Base-by-base conservation (phyloP, 345 rosid species). In the Camelina neglecta region DNA sequence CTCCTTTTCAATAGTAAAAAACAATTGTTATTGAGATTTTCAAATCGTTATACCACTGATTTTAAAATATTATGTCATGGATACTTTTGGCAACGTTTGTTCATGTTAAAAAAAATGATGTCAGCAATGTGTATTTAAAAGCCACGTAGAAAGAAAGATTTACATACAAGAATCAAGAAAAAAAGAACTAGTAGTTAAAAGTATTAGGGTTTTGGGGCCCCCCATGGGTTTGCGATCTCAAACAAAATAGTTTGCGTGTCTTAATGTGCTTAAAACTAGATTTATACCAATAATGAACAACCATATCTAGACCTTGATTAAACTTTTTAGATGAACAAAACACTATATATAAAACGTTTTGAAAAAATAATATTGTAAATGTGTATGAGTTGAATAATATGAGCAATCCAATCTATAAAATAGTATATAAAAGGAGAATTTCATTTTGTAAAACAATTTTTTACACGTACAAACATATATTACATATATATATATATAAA, bases 231-330 rank as follows among this genome's bases (percentile, higher is more conserved):
- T 69, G 11, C 48, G 48, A 49, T 63, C 75, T 54, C 59, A 45
- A 48, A 44, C 70, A 35, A 20, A 57, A 64, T 55, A 77, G 76
- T 71, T 77, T 66, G 72, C 80, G 80, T 71, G 80, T 58, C 48
- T 38, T 57, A 15, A 71, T 64, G 67, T 47, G 55, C 67, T 77
- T 65, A 57, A 71, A 77, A 65, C 76, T 57, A 77, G 12, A 38
- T 71, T 65, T 71, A 71, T 59, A 77, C 76, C 76, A 71, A 76
- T 31, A 76, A 63, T 70, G 75, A 70, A 70, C 80, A 16, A 76
- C 80, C 71, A 55, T 63, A 56, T 56, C 60, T 11, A 36, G 45
- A 76, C 75, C 54, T 61, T 75, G 62, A 61, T 69, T 38, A 23
- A 5, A n/a, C 48, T 33, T 7, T 44, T 21, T 20, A 16, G 23